A percentile compares a stretch with the other conserved stretches of the same genome.
phyloP scores from a whole-genome alignment of 2,329 filamentous ascomycete species.

The Cytospora piceae region DNA sequence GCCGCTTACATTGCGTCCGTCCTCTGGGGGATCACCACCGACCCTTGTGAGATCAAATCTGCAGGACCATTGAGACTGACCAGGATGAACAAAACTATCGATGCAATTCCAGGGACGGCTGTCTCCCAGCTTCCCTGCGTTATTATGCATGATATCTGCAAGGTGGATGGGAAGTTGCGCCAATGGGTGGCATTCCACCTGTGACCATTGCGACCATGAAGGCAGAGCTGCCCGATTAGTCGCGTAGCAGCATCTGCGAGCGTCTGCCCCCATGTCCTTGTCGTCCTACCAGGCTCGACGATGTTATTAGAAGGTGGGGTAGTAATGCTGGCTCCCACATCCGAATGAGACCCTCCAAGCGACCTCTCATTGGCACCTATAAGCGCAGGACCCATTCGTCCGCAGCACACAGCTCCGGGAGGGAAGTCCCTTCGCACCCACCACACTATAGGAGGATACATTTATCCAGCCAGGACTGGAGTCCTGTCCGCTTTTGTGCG shows the following conservation, averaged over 20 bases:
- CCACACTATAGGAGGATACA: constrained; percentile 18
- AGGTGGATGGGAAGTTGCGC: constrained; percentile 33
- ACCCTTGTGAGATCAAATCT: constrained; percentile 23
- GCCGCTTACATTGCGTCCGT: constrained; percentile 12
- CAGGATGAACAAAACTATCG: constrained; percentile 34
- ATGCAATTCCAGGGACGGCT: constrained; percentile 29
- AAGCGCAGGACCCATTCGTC: constrained; percentile 32
- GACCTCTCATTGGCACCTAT: constrained; percentile 38
- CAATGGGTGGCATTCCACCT: constrained; percentile 39
- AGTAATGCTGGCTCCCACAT: constrained; percentile 36
- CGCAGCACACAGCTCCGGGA: constrained; percentile 25
- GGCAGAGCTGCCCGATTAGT: constrained; percentile 41
- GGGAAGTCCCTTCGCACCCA: constrained; percentile 25
- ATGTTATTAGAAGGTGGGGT: constrained; percentile 36
- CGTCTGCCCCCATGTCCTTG: constrained; percentile 28
- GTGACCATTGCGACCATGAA: constrained; percentile 27
- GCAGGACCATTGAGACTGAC: constrained; percentile 23
- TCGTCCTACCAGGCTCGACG: constrained; percentile 30
- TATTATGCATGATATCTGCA: constrained; percentile 32
- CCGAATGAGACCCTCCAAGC: constrained; percentile 37
- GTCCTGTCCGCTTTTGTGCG: constrained; percentile 30
- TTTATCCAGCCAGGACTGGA: constrained; percentile 24
- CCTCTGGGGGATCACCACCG: constrained; percentile 30
- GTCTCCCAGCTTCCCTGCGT: constrained; percentile 27
- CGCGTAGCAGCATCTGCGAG: constrained; percentile 35